Conservation (phyloP, 768 basidiomycete species). For the Amanita subjunquillea region DNA sequence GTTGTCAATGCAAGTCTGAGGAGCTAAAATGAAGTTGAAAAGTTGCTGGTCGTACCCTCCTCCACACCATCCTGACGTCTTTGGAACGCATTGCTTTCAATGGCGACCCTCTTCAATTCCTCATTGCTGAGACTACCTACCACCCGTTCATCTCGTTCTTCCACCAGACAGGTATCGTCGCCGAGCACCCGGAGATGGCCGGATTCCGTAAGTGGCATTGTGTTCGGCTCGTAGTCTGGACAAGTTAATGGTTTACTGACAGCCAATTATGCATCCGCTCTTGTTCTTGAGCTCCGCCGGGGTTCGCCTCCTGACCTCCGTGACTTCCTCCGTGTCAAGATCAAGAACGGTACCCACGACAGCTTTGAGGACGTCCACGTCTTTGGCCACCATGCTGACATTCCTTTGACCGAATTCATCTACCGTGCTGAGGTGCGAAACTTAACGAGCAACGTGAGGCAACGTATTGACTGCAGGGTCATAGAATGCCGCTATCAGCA, state of each 20-base stretch:
- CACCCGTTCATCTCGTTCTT: constrained; percentile 88
- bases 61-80: constrained; percentile 60
- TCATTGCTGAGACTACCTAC: constrained; percentile 74
- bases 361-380: constrained; percentile 60
- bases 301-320: constrained; percentile 66
- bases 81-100: constrained; percentile 74
- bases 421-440: constrained; percentile 62
- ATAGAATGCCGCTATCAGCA: constrained; percentile 42
- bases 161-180: constrained; percentile 57
- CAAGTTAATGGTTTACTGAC: neutral
- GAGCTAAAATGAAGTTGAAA: neutral
- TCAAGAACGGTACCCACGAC: constrained; percentile 69
- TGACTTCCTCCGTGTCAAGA: constrained; percentile 76
- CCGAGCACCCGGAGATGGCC: constrained; percentile 46
- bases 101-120: constrained; percentile 69
- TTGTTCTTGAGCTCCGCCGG: constrained; percentile 72
- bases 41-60: constrained; percentile 79
- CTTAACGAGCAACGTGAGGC: neutral
- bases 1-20: neutral
- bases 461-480: neutral
- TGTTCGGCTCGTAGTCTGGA: neutral
- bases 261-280: constrained; percentile 68
- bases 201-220: constrained; percentile 48
- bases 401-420: constrained; percentile 79
- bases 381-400: constrained; percentile 66